Evolutionary conservation across 2,329 filamentous ascomycete species (phyloP).

Genomic region (Sporothrix mexicana): DNA sequence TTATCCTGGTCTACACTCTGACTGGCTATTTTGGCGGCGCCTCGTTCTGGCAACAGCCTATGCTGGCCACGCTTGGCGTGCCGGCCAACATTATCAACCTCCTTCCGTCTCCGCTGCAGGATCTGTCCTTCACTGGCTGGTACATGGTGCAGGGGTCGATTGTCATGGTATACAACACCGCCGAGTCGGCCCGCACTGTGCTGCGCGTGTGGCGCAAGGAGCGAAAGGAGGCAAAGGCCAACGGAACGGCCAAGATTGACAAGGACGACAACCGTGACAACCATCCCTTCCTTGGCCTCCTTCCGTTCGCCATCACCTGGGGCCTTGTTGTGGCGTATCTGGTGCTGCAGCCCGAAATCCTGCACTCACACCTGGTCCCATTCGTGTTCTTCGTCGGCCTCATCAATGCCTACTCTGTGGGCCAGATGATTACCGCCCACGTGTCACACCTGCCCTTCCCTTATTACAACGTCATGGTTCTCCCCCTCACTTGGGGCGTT

Average conservation of each 20-base stretch:
- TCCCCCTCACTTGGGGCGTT: slow-evolving; percentile 79
- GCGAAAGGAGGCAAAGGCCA: slow-evolving; percentile 44
- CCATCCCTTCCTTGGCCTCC: slow-evolving; percentile 78
- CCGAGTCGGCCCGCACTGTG: slow-evolving; percentile 81
- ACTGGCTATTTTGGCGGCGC: slow-evolving; percentile 86
- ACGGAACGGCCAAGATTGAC: slow-evolving; percentile 24
- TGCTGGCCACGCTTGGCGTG: slow-evolving; percentile 75
- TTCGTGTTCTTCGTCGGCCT: slow-evolving; percentile 89
- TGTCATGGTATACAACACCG: slow-evolving; percentile 83
- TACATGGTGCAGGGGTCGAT: slow-evolving; percentile 86
- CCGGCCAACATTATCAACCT: slow-evolving; percentile 68
- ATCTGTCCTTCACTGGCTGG: slow-evolving; percentile 87
- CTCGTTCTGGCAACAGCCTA: slow-evolving; percentile 89
- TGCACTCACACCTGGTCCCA: slow-evolving; percentile 82
- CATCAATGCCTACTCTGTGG: slow-evolving; percentile 93
- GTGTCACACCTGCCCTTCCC: slow-evolving; percentile 87
- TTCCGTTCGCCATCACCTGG: slow-evolving; percentile 84
- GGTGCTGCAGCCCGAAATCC: slow-evolving; percentile 81
- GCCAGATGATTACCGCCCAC: slow-evolving; percentile 94
- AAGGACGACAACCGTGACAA: slow-evolving; percentile 60
- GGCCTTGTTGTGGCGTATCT: slow-evolving; percentile 77
- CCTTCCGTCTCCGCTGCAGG: slow-evolving; percentile 73
- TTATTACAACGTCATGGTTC: slow-evolving; percentile 82
- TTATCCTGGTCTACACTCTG: slow-evolving; percentile 79
- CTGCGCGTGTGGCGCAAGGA: slow-evolving; percentile 71